Conservation (phyloP, 2,329 filamentous ascomycete species). For the Phaeosphaeriaceae sp. region DNA sequence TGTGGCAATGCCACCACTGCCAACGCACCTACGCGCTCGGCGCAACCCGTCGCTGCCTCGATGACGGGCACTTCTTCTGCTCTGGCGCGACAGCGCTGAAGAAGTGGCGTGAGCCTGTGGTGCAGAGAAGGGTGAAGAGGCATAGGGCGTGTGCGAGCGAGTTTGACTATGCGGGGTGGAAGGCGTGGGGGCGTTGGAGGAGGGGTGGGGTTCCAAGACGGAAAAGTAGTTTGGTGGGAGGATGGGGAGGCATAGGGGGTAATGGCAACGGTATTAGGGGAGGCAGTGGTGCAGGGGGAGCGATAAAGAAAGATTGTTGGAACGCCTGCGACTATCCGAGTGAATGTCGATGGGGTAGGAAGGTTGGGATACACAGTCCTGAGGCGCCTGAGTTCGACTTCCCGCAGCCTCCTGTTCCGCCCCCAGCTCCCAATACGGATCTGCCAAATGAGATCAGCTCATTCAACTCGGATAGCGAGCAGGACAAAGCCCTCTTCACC, state of each 20-base stretch:
- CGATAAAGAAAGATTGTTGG: conserved; percentile 50
- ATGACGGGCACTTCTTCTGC: conserved; percentile 63
- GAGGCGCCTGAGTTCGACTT: conserved; percentile 7
- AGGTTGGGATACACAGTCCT: conserved; percentile 38
- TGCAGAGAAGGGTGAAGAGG: conserved; percentile 22
- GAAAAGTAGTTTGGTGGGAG: too few species aligned
- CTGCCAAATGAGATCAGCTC: background rate
- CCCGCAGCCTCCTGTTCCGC: conserved; percentile 1
- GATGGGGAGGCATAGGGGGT: too few species aligned
- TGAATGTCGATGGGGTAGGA: conserved; percentile 51
- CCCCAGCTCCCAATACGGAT: background rate
- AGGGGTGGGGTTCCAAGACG: too few species aligned
- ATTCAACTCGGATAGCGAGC: too few species aligned
- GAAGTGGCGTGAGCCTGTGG: conserved; percentile 29
- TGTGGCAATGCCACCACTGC: conserved; percentile 63
- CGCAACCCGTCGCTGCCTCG: conserved; percentile 60
- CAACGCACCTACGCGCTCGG: conserved; percentile 55
- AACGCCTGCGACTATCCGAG: conserved; percentile 54
- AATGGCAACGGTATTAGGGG: background rate
- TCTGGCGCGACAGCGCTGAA: conserved; percentile 53
- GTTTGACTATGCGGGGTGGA: conserved; percentile 63
- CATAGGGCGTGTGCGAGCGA: conserved; percentile 56
- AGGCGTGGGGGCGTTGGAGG: conserved; percentile 55
- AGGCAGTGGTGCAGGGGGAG: background rate
- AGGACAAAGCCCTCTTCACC: background rate